A percentile compares a stretch with the other conserved stretches of the same genome.
These are phyloP conservation scores for Gryganskiella cystojenkinii DNA, from an alignment of 192 early-diverging fungal genomes.

Conservation along the genomic window DNA sequence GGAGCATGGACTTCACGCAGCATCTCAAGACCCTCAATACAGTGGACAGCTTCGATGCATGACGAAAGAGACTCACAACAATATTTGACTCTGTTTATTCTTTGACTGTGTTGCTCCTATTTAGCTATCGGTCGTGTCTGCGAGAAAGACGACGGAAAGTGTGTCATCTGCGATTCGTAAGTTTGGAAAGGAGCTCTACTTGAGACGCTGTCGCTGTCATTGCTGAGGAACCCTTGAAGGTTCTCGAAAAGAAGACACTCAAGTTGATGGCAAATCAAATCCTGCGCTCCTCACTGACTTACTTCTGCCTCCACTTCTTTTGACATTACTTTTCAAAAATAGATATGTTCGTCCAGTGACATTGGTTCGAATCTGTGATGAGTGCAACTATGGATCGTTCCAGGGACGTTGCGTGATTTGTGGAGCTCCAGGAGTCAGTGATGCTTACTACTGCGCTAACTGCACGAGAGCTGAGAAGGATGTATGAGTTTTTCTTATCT, in stretches of 20 bases:
- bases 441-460: conserved; percentile 95
- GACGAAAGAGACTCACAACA: too few species aligned
- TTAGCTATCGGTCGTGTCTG: conserved; percentile 86
- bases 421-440: conserved; percentile 87
- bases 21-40: too few species aligned
- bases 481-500: conserved; percentile 51
- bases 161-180: conserved; percentile 95
- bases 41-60: too few species aligned
- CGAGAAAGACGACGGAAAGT: conserved; percentile 91
- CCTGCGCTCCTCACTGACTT: too few species aligned
- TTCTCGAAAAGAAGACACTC: too few species aligned
- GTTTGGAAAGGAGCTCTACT: not conserved
- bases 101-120: not conserved
- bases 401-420: conserved; percentile 94
- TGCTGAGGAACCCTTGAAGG: not conserved
- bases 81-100: conserved; percentile 1
- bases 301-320: too few species aligned
- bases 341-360: conserved; percentile 90
- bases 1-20: too few species aligned
- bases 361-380: conserved; percentile 92
- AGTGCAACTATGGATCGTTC: conserved; percentile 95
- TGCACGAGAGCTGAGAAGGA: conserved; percentile 94
- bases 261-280: too few species aligned
- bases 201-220: not conserved
- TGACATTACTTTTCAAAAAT: not conserved